Conservation (phyloP, 1,139 yeast genomes). For the Sugiyamaella sp. region DNA sequence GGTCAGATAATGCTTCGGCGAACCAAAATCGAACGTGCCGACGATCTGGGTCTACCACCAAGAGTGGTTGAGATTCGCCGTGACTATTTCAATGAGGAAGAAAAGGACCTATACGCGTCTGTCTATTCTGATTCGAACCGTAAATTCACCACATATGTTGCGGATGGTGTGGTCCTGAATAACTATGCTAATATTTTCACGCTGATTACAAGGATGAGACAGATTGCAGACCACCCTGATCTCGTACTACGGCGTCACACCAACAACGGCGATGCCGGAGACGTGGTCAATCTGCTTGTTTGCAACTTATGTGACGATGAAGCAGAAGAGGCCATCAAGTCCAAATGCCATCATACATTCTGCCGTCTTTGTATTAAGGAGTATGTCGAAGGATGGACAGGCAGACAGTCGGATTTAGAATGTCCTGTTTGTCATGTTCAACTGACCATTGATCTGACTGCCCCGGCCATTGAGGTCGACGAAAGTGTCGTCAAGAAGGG, state of each 20-base stretch:
- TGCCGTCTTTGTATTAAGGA: constrained; percentile 92
- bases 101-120: constrained; percentile 85
- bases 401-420: constrained; percentile 59
- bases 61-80: constrained; percentile 84
- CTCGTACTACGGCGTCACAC: constrained; percentile 73
- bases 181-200: constrained; percentile 97
- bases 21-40: constrained; percentile 94
- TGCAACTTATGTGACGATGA: constrained; percentile 96
- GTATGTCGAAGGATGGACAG: constrained; percentile 80
- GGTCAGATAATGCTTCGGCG: constrained; percentile 87
- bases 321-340: constrained; percentile 95
- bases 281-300: constrained; percentile 62
- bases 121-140: constrained; percentile 85
- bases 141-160: constrained; percentile 81
- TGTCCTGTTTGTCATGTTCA: constrained; percentile 98
- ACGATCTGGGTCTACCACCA: constrained; percentile 95
- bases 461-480: constrained; percentile 82
- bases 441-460: constrained; percentile 83
- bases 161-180: constrained; percentile 91
- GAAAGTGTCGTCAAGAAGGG: constrained; percentile 65
- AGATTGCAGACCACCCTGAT: constrained; percentile 97
- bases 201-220: constrained; percentile 94
- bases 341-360: constrained; percentile 89
- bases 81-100: constrained; percentile 90
- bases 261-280: constrained; percentile 32